Percentiles rank a stretch among this genome's conserved stretches.
Evolutionary conservation across 176 grass and related monocot species (phyloP).

Genomic region (Triticum dicoccoides): DNA sequence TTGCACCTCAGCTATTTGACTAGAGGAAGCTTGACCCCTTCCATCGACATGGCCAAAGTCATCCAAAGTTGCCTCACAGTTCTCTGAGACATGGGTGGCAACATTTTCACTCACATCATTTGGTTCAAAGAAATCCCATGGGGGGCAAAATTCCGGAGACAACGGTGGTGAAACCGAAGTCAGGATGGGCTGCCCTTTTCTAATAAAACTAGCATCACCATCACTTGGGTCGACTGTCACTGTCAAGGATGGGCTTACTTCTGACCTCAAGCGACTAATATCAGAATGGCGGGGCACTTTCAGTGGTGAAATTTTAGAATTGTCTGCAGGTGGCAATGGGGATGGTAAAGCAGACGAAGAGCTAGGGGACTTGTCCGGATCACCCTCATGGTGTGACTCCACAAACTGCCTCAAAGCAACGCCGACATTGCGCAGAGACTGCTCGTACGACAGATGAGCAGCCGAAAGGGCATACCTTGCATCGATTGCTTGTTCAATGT

Average conservation of each 20-base stretch:
- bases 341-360: constrained; percentile 41
- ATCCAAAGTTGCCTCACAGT: background rate
- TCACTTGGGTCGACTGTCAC: constrained; percentile 31
- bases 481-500: constrained; percentile 43
- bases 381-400: constrained; percentile 34
- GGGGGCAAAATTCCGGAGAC: constrained; percentile 17
- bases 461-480: constrained; percentile 55
- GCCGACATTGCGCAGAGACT: constrained; percentile 49
- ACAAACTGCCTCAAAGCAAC: constrained; percentile 43
- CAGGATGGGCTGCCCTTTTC: constrained; percentile 5
- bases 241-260: constrained; percentile 25
- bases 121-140: constrained; percentile 69
- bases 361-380: constrained; percentile 22
- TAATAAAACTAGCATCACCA: constrained; percentile 25
- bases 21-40: constrained; percentile 9
- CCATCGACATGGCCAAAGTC: background rate
- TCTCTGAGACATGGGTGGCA: constrained; percentile 1
- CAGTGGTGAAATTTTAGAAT: background rate
- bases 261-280: constrained; percentile 43
- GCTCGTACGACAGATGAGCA: constrained; percentile 49
- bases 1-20: background rate
- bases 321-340: constrained; percentile 22
- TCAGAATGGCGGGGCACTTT: background rate
- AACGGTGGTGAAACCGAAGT: background rate
- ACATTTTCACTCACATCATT: constrained; percentile 11